Conservation (phyloP, 1,284 basidiomycete species). For the Vanrija pseudolonga region DNA sequence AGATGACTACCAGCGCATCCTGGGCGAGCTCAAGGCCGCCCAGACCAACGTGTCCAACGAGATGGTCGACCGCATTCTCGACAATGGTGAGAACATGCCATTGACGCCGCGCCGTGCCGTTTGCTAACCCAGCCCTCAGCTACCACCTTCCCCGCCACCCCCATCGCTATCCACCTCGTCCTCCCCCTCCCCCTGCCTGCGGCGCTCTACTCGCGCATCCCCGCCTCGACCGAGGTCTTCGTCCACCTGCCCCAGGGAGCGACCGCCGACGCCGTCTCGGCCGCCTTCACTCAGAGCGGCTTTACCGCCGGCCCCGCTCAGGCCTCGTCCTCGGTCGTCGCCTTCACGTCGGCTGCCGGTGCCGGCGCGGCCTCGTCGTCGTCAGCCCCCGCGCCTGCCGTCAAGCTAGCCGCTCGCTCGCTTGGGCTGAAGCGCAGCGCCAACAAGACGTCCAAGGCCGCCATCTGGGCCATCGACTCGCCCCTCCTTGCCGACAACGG, state of each 20-base stretch:
- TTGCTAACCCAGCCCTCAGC: constrained; percentile 26
- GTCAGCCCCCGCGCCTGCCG: constrained; percentile 9
- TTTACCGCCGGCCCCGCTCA: constrained; percentile 31
- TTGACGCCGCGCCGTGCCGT: not conserved
- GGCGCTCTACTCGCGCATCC: constrained; percentile 36
- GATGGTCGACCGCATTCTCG: constrained; percentile 48
- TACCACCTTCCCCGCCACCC: constrained; percentile 38
- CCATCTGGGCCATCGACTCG: constrained; percentile 48
- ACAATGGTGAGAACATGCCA: constrained; percentile 37
- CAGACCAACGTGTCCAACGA: constrained; percentile 39
- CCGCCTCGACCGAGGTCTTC: constrained; percentile 35
- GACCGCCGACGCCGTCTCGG: constrained; percentile 22
- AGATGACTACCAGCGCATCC: constrained; percentile 41
- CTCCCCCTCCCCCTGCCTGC: constrained; percentile 42
- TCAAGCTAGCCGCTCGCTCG: constrained; percentile 22
- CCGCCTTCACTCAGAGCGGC: constrained; percentile 10
- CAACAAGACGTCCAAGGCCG: constrained; percentile 42
- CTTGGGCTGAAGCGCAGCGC: constrained; percentile 36
- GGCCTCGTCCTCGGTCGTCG: constrained; percentile 26
- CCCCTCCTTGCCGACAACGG: constrained; percentile 48
- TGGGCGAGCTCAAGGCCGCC: constrained; percentile 31
- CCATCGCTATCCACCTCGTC: constrained; percentile 43
- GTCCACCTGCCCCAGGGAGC: constrained; percentile 31
- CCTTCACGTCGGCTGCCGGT: constrained; percentile 37
- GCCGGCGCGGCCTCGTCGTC: constrained; percentile 14